phyloP scores from a whole-genome alignment of 345 rosid species.

The Triadica sebifera region DNA sequence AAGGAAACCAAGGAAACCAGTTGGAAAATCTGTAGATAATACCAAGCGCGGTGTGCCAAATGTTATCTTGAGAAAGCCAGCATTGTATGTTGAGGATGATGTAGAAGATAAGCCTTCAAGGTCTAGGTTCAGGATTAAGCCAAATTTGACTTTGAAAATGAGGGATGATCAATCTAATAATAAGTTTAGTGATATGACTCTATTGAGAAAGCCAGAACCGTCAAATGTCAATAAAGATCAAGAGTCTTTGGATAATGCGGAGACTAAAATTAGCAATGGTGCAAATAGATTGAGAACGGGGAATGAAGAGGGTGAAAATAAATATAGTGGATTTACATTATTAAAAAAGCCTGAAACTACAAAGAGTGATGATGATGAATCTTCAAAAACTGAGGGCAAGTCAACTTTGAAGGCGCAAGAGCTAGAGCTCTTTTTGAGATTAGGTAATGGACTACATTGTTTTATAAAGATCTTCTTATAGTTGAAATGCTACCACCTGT shows the following conservation, averaged over 20 bases:
- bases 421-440: constrained; percentile 13
- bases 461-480: not conserved
- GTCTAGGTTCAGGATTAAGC: constrained; percentile 54
- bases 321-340: constrained; percentile 44
- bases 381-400: constrained; percentile 13
- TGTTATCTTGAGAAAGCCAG: constrained; percentile 83
- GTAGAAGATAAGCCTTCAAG: constrained; percentile 45
- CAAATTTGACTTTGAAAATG: constrained; percentile 69
- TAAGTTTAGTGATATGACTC: constrained; percentile 72
- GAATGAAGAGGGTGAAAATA: constrained; percentile 28
- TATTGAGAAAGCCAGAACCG: constrained; percentile 63
- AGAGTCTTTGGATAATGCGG: constrained; percentile 21
- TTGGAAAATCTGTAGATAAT: constrained; percentile 39
- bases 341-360: constrained; percentile 47
- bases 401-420: constrained; percentile 19
- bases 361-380: constrained; percentile 15
- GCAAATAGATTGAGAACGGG: constrained; percentile 16
- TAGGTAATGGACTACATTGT: constrained; percentile 33
- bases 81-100: constrained; percentile 49
- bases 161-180: constrained; percentile 49
- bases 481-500: not conserved
- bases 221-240: constrained; percentile 26
- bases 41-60: constrained; percentile 58
- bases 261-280: constrained; percentile 9
- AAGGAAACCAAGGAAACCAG: constrained; percentile 42